These are phyloP conservation scores for Colletotrichum magnum DNA, from an alignment of 2,329 filamentous ascomycete genomes.

Conservation along the genomic window DNA sequence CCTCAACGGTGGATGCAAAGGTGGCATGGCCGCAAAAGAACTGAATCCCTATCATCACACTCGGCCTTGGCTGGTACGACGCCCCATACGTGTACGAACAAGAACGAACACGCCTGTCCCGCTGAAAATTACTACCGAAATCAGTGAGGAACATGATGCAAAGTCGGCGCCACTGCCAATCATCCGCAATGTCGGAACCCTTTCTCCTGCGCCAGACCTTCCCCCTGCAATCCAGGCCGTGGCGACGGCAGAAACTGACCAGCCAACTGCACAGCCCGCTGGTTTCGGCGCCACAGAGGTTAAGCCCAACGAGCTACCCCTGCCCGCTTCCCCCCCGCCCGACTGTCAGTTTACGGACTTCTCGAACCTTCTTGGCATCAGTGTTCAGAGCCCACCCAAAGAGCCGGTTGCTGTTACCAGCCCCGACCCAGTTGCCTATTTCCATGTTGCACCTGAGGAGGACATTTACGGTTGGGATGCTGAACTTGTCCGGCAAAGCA, in stretches of 20 bases:
- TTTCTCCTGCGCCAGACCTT: not conserved
- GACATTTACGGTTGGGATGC: constrained; percentile 71
- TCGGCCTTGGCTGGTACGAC: constrained; percentile 44
- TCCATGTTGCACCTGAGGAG: constrained; percentile 47
- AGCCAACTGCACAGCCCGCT: not conserved
- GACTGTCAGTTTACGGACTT: constrained; percentile 48
- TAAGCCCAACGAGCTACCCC: constrained; percentile 17
- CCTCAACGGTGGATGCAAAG: constrained; percentile 45
- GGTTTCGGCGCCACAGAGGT: not conserved
- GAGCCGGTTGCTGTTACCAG: constrained; percentile 46
- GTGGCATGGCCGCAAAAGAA: constrained; percentile 66
- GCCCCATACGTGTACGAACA: constrained; percentile 44
- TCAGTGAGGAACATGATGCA: constrained; percentile 19
- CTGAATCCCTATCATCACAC: constrained; percentile 46
- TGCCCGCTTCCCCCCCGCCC: constrained; percentile 7
- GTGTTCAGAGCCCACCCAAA: constrained; percentile 48
- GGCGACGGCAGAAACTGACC: not conserved
- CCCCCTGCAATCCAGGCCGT: not conserved
- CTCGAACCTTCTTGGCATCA: constrained; percentile 56
- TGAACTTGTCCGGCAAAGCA: constrained; percentile 54
- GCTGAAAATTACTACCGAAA: constrained; percentile 49
- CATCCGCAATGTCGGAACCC: constrained; percentile 26
- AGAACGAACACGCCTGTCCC: constrained; percentile 46
- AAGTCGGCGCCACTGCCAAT: constrained; percentile 42
- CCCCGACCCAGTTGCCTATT: constrained; percentile 48